These are phyloP conservation scores for Aureobasidium sp. DNA, from an alignment of 2,329 filamentous ascomycete genomes.

Conservation along the genomic window DNA sequence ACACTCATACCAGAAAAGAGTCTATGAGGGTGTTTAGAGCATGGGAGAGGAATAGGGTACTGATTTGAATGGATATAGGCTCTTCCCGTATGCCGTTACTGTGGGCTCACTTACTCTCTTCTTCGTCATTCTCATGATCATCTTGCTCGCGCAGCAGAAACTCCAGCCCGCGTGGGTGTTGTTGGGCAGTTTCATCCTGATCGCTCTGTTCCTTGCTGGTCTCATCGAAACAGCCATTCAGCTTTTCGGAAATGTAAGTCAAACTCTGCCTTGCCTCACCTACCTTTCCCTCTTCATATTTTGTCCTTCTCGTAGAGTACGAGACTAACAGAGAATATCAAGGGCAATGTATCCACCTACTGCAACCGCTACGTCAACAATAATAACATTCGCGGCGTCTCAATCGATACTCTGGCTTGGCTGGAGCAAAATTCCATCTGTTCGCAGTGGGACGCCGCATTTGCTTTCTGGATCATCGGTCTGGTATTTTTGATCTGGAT, in stretches of 20 bases:
- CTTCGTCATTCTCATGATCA: conserved; percentile 53
- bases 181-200: conserved; percentile 54
- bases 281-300: neutral
- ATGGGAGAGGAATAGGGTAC: neutral
- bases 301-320: too few relatives aligned
- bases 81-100: conserved; percentile 58
- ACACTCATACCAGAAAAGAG: too few relatives aligned
- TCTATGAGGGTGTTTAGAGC: too few relatives aligned
- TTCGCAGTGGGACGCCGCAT: conserved; percentile 56
- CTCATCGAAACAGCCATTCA: conserved; percentile 58
- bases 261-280: neutral
- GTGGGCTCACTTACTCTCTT: conserved; percentile 50
- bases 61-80: conserved; percentile 36
- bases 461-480: conserved; percentile 58
- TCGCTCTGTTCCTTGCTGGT: conserved; percentile 55
- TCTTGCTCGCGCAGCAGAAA: conserved; percentile 49
- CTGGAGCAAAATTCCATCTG: conserved; percentile 58
- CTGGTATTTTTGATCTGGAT: conserved; percentile 60
- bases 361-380: conserved; percentile 53
- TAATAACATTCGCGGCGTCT: conserved; percentile 42
- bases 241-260: conserved; percentile 42
- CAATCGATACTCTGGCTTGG: conserved; percentile 52
- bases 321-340: neutral
- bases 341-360: conserved; percentile 51
- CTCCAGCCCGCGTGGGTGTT: conserved; percentile 55